phyloP scores from a whole-genome alignment of 225 moss, liverwort and hornwort species.

The Thuidium tamariscinum region DNA sequence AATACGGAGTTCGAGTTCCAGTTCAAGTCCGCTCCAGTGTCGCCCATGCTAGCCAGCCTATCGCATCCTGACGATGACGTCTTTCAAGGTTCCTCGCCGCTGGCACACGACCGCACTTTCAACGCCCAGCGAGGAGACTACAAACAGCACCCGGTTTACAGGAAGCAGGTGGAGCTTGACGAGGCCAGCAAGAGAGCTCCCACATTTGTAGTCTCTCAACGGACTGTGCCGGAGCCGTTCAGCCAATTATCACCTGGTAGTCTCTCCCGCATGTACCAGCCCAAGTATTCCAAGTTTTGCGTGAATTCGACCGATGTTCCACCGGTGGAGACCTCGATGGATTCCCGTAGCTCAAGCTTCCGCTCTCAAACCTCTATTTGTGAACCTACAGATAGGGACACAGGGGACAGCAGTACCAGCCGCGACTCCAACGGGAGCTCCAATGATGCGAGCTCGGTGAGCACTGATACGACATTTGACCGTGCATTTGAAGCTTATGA shows the following conservation, averaged over 20 bases:
- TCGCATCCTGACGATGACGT: conserved; percentile 52
- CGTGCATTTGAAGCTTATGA: conserved; percentile 21
- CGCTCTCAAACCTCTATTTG: conserved; percentile 69
- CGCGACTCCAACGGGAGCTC: conserved; percentile 94
- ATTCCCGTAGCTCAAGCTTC: conserved; percentile 83
- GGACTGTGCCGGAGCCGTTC: conserved; percentile 38
- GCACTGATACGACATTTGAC: conserved; percentile 36
- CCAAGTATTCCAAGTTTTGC: conserved; percentile 57
- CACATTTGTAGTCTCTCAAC: conserved; percentile 47
- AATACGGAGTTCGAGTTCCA: conserved; percentile 52
- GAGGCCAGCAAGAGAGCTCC: conserved; percentile 7
- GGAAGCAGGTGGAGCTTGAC: conserved; percentile 27
- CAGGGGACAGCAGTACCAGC: conserved; percentile 68
- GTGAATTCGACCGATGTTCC: conserved; percentile 39
- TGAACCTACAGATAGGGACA: conserved; percentile 62
- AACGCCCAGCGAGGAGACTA: conserved; percentile 8
- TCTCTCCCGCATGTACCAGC: conserved; percentile 50
- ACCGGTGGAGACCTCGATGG: conserved; percentile 55
- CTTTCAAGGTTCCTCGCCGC: conserved; percentile 49
- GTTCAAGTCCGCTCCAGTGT: conserved; percentile 48
- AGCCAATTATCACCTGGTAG: conserved; percentile 48
- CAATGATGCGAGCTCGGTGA: conserved; percentile 56
- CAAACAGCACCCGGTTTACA: conserved; percentile 6
- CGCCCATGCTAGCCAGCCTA: conserved; percentile 25
- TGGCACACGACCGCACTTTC: conserved; percentile 7